A percentile compares a stretch with the other conserved stretches of the same genome.
Conservation (phyloP, 2,329 filamentous ascomycete species). For the Xylariaceae sp. region DNA sequence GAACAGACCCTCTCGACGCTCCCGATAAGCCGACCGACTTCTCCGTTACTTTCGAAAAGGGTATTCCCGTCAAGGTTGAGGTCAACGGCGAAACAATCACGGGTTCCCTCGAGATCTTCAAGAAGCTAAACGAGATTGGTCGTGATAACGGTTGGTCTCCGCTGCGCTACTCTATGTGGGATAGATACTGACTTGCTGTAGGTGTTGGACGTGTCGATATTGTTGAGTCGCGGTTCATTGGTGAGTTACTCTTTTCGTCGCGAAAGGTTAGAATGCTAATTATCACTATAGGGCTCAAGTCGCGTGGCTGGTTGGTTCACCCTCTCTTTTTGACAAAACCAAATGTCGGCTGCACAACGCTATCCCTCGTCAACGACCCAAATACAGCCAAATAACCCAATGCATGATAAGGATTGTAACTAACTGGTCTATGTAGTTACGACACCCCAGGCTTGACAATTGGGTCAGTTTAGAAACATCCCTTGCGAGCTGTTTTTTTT, state of each 20-base stretch:
- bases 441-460: slow-evolving; percentile 59
- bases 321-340: too few relatives aligned
- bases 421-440: too few relatives aligned
- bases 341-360: too few relatives aligned
- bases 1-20: slow-evolving; percentile 58
- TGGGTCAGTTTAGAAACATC: too few relatives aligned
- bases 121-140: slow-evolving; percentile 66
- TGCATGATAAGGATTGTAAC: too few relatives aligned
- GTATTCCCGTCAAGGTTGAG: slow-evolving; percentile 60
- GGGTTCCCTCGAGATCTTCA: slow-evolving; percentile 69
- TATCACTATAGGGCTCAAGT: slow-evolving; percentile 71
- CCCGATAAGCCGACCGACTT: slow-evolving; percentile 69
- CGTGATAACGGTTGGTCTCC: slow-evolving; percentile 56
- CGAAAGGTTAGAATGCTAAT: too few relatives aligned
- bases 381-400: too few relatives aligned
- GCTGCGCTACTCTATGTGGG: too few relatives aligned
- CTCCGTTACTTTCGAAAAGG: slow-evolving; percentile 68
- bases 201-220: slow-evolving; percentile 80
- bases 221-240: slow-evolving; percentile 43
- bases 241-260: too few relatives aligned
- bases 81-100: slow-evolving; percentile 56
- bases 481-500: too few relatives aligned
- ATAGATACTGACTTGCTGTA: too few relatives aligned
- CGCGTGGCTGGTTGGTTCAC: slow-evolving; percentile 73
- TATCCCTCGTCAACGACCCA: too few relatives aligned